These are phyloP conservation scores for Penicillium alfredii DNA, from an alignment of 495 filamentous ascomycete genomes.

Conservation along the genomic window DNA sequence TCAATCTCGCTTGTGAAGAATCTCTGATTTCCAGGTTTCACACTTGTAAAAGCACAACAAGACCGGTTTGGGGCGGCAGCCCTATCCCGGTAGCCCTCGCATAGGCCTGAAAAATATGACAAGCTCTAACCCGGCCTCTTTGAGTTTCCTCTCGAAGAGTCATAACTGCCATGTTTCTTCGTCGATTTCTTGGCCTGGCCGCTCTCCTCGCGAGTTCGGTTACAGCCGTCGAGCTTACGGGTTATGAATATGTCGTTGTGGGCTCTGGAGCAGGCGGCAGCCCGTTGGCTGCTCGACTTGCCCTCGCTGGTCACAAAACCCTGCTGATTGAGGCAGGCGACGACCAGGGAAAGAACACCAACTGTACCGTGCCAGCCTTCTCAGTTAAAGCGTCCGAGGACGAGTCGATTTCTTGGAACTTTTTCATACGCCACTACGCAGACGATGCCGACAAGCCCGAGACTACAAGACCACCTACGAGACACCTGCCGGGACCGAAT, in stretches of 20 bases:
- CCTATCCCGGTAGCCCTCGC: no score
- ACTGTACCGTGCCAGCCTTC: constrained; percentile 37
- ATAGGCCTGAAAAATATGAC: no score
- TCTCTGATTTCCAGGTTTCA: no score
- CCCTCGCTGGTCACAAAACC: constrained; percentile 52
- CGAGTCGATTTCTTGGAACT: constrained; percentile 38
- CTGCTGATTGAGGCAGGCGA: constrained; percentile 61
- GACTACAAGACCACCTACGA: constrained; percentile 43
- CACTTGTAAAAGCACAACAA: no score
- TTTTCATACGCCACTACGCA: constrained; percentile 43
- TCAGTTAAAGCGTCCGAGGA: constrained; percentile 35
- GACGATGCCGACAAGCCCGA: constrained; percentile 32
- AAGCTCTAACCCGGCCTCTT: no score
- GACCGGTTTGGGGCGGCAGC: no score
- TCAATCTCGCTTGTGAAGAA: no score
- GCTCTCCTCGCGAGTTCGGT: no score
- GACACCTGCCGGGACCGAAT: constrained; percentile 32
- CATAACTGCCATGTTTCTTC: no score
- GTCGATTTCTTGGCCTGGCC: no score
- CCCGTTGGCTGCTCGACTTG: constrained; percentile 56
- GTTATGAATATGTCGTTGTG: constrained; percentile 63
- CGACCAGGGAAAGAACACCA: constrained; percentile 44
- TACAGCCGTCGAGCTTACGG: constrained; percentile 25
- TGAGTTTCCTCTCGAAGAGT: no score
- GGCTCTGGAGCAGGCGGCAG: constrained; percentile 62